Base-by-base conservation (phyloP, 345 rosid genomes). In the Syzygium jambos region DNA sequence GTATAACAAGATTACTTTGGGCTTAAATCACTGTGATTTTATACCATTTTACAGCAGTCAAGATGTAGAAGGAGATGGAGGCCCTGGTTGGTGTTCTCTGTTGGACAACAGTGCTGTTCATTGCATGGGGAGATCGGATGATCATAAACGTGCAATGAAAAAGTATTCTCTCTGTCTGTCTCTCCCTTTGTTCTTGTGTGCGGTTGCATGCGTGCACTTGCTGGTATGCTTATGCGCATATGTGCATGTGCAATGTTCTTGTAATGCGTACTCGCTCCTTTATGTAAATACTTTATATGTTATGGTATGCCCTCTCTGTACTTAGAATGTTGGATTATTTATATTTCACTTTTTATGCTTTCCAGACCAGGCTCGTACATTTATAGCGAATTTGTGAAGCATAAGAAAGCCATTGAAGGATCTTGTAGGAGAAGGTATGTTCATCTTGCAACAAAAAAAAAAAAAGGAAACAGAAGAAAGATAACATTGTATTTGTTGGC, bases 391-490 rank as follows among this genome's bases (percentile, higher is more conserved):
- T 73, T 85, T 85, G 49, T 78, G 87, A 90, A 91, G 86, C 96
- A 91, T 87, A 96, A 94, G 94, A 93, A 92, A 94, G 88, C 92
- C 82, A 57, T 92, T 80, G 98, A 94, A 87, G 94, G 97, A 73
- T 73, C 82, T 89, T 92, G 93, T 87, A 89, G 92, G 87, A 95
- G 93, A 90, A 98, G 93, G 87, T 88, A 84, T 38, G 82, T 73
- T 38, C 49, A 73, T 38, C 49, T 11, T 19, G 1, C 7, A 7
- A 59, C 11, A 6, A n/a, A 61, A 13, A 3, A n/a, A 16, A 30
- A 15, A 34, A 34, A 15, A 3, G 3, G 25, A 11, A 11, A 10
- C 43, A 34, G 14, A 10, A 21, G 14, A 73, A 73, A 38, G 14
- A 73, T 38, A 22, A 38, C 49, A 38, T 73, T 38, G 49, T 19